These are phyloP conservation scores for Aspergillus udagawae DNA, from an alignment of 2,329 filamentous ascomycete species.

Conservation along the genomic window DNA sequence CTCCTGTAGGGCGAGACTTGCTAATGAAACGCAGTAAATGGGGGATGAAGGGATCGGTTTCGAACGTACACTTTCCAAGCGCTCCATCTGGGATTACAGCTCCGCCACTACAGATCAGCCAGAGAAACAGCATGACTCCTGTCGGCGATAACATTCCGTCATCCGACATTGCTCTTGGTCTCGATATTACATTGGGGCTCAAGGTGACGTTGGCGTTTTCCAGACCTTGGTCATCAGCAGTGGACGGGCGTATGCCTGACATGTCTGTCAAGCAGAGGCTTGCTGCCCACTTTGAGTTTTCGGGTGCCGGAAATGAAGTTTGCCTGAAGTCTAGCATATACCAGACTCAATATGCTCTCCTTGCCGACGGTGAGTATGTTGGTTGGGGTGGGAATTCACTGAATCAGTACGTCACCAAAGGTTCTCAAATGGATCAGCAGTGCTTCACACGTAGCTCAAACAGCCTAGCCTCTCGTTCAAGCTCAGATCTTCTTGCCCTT, in stretches of 20 bases:
- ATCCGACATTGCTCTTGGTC: too few relatives aligned
- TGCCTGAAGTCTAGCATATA: neutral
- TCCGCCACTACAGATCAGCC: too few relatives aligned
- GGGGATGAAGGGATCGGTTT: neutral
- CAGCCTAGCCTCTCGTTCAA: too few relatives aligned
- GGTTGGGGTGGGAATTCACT: neutral
- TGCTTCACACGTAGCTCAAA: too few relatives aligned
- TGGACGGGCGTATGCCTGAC: neutral
- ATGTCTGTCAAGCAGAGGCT: neutral
- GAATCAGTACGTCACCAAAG: too few relatives aligned
- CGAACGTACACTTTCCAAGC: neutral
- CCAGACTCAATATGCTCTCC: neutral
- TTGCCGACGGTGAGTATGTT: neutral
- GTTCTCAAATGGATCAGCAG: too few relatives aligned
- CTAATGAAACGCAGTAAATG: too few relatives aligned
- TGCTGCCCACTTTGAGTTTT: neutral
- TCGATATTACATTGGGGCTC: neutral
- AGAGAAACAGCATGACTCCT: too few relatives aligned
- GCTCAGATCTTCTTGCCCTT: too few relatives aligned
- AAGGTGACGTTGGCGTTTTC: neutral
- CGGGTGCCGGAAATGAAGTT: neutral
- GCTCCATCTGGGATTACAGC: neutral
- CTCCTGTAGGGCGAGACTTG: too few relatives aligned
- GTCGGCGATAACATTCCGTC: too few relatives aligned
- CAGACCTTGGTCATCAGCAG: neutral